Base-by-base conservation (phyloP, 331 rosid species). In the Phaseolus coccineus region DNA sequence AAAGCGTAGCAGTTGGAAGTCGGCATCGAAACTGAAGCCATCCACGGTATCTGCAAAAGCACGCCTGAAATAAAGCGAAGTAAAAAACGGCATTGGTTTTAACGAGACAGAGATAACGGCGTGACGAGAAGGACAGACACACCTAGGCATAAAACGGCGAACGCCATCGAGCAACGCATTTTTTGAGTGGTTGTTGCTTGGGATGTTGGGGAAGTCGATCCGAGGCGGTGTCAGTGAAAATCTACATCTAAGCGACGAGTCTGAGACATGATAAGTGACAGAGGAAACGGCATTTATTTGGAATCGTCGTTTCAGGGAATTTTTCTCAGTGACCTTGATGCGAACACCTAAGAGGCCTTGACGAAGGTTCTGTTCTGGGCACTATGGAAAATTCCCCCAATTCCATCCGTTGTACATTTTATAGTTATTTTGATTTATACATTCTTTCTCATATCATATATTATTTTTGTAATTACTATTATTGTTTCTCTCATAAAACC, bases 1-100 rank as follows among this genome's bases (percentile, higher is more conserved):
- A 95, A 77, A 62, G 81, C 89, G 71, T 91, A 95, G 90, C 99
- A 95, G 69, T 85, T 91, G 79, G 97, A 91, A 84, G 55, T 81
- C 56, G 97, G 99, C 39, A 62, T 74, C 40, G 80, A 79, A 80
- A 95, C 61, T 11, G 97, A 88, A 69, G 77, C 71, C 4, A 83
- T 81, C 80, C 83, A 74, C 39, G 79, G 64, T 37, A 77, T 85
- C 75, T 66, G 89, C 10, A 83, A 81, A 70, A 86, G 85, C 74
- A 92, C 52, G 86, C 80, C 95, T 92, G 87, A 81, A 86, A 68
- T 39, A 71, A 2, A 47, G 25, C 22, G 73, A 76, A 27, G 42
- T 46, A 27, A 28, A 27, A 80, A 74, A 14, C 22, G 42, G 68
- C 47, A 8, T 8, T 42, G 47, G 47, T 42, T 42, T 40, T 42